Conservation (phyloP, 306 rosid genomes). For the Quercus dentata region DNA sequence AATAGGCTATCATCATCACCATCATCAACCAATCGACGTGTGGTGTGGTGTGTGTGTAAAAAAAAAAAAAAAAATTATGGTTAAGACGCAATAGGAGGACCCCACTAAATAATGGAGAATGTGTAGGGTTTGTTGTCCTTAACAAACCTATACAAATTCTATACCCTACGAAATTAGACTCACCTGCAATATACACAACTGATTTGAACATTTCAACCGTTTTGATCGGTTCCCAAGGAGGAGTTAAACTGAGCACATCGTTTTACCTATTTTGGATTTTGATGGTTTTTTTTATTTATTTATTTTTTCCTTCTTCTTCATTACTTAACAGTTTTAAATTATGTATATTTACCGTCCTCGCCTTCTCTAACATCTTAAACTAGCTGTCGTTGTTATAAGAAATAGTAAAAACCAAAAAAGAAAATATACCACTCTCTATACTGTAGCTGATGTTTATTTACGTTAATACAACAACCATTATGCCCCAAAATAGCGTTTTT, state of each 20-base stretch:
- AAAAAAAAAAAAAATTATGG: too few relatives aligned
- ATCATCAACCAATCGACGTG: constrained; percentile 21
- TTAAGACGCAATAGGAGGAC: too few relatives aligned
- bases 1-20: constrained; percentile 7
- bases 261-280: not conserved
- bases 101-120: not conserved
- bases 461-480: not conserved
- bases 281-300: not conserved
- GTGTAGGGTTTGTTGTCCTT: not conserved
- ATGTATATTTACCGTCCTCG: not conserved
- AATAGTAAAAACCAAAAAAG: too few relatives aligned
- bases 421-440: not conserved
- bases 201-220: constrained; percentile 9
- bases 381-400: too few relatives aligned
- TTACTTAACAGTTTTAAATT: too few relatives aligned
- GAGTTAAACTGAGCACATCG: not conserved
- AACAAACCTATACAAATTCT: not conserved
- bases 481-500: not conserved
- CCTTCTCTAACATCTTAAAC: not conserved
- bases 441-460: not conserved
- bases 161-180: too few relatives aligned
- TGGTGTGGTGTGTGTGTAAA: not conserved
- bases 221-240: not conserved
- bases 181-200: not conserved
- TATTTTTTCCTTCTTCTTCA: too few relatives aligned